Base-by-base conservation (phyloP, 306 rosid species). In the Argentina anserina region DNA sequence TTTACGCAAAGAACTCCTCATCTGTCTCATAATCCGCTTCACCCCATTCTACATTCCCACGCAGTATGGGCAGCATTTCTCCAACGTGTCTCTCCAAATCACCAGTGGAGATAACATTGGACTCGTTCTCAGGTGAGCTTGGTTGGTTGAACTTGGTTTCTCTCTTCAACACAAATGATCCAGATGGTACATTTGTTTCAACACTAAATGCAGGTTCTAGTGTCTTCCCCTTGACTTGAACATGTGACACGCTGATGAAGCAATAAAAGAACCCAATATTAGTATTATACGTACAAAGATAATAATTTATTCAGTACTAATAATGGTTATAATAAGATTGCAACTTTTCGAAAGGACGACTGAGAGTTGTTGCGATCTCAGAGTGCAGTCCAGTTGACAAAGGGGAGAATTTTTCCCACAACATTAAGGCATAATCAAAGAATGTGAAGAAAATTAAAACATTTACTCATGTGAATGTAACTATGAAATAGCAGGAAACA, bases 211-310 rank as follows among this genome's bases (percentile, higher is more conserved):
- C 81, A 9, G 99, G 95, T 9, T 89, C 85, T 53, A 94, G 77
- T 18, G 82, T 29, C 36, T 73, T 64, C 61, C 99, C 99, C 53
- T 49, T 11, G 73, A 85, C 95, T 89, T 88, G 74, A 77, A 91
- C 97, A 68, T 84, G 80, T 64, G 89, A 73, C 58, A 94, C 75
- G 56, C 99, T 94, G 95, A 84, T 74, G n/a, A 60, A 17, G 39
- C 13, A 74, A 61, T n/a, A 6, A 33, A 33, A 43, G 18, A 21
- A 23, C 36, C 37, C 14, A 45, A 40, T 31, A 20, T 73, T 62
- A 33, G 49, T 43, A 55, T 43, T 43, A 43, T 34, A 70, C 74
- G 52, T n/a, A 72, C 26, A 66, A 45, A 33, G 47, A 6, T 4
- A 31, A 43, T 13, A 34, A n/a, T 15, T 12, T 11, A 56, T 29